A percentile compares a stretch with the other conserved stretches of the same genome.
These are phyloP conservation scores for Botryosphaeria dothidea DNA, from an alignment of 2,329 filamentous ascomycete species.

Conservation along the genomic window DNA sequence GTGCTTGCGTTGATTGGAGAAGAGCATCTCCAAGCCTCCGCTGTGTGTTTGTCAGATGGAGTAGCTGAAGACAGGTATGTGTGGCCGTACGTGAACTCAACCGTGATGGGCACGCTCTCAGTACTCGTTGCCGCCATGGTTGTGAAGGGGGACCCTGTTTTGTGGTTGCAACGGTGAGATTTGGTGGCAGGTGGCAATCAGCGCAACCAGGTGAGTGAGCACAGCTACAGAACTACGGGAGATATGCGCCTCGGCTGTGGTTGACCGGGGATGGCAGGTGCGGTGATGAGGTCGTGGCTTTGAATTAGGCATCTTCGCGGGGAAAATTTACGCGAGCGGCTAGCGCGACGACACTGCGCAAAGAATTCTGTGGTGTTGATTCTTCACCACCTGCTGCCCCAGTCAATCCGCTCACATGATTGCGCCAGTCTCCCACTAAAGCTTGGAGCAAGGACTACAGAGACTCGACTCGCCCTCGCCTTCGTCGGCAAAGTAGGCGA, in stretches of 20 bases:
- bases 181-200: not conserved
- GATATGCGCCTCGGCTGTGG: not conserved
- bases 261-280: not conserved
- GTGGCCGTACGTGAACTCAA: slow-evolving; percentile 69
- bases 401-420: slow-evolving; percentile 1
- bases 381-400: not conserved
- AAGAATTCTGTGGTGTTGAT: slow-evolving; percentile 19
- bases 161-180: not conserved
- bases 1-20: slow-evolving; percentile 78
- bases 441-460: not conserved
- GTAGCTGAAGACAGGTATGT: slow-evolving; percentile 13
- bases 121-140: slow-evolving; percentile 27
- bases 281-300: slow-evolving; percentile 8
- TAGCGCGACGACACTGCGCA: slow-evolving; percentile 8
- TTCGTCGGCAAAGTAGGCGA: not conserved
- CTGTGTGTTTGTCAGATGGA: slow-evolving; percentile 48
- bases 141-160: not conserved
- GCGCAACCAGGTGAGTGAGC: not conserved
- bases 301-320: not conserved
- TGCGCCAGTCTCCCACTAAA: not conserved
- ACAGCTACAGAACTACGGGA: not conserved
- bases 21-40: slow-evolving; percentile 92
- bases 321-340: slow-evolving; percentile 19
- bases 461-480: too few relatives aligned
- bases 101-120: slow-evolving; percentile 58